Evolutionary conservation across 2,329 filamentous ascomycete genomes (phyloP), one percentile per base, ranked within the genome.

Genomic region (Thielaviopsis musarum): DNA sequence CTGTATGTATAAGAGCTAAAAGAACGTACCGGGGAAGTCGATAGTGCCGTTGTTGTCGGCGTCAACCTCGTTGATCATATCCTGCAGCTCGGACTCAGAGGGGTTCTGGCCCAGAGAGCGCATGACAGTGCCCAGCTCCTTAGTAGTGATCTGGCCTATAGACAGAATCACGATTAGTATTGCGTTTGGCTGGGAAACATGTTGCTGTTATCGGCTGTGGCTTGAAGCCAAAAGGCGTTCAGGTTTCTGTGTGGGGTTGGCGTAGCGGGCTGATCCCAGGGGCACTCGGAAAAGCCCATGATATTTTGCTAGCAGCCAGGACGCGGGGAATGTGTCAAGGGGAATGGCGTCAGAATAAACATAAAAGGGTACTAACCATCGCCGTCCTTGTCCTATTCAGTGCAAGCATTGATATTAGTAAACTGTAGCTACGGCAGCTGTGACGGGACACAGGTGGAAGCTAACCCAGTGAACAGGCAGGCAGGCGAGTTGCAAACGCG

Each of bases 11-110:
- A 49, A n/a, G 10, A n/a, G 13, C 38, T 7, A 17, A 15, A 41
- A 45, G 5, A 26, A 67, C 80, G 67, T 81, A 91, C 88, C 88
- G 69, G 88, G 88, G 72, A 93, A 93, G 72, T 93, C 88, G 69
- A 93, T 93, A 66, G 88, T 93, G 74, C 88, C 88, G 70, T 91
- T 93, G 81, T 91, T 93, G 76, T 93, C 88, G 68, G 87, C 87
- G 68, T 93, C 88, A 64, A 93, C 88, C 76, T 93, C 88, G 74
- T 93, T 91, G 77, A 93, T 93, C 88, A 93, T 93, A 70, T 93
- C 88, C 75, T 93, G 88, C 65, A 93, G 77, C 74, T 93, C 88
- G 62, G 87, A 90, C 77, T 93, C 88, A 66, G 87, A 91, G 61
- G 88, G 88, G 75, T 93, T 93, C 75, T 93, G 88, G 68, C 88